Conservation (phyloP, 768 basidiomycete species). For the Tulasnella sp. region DNA sequence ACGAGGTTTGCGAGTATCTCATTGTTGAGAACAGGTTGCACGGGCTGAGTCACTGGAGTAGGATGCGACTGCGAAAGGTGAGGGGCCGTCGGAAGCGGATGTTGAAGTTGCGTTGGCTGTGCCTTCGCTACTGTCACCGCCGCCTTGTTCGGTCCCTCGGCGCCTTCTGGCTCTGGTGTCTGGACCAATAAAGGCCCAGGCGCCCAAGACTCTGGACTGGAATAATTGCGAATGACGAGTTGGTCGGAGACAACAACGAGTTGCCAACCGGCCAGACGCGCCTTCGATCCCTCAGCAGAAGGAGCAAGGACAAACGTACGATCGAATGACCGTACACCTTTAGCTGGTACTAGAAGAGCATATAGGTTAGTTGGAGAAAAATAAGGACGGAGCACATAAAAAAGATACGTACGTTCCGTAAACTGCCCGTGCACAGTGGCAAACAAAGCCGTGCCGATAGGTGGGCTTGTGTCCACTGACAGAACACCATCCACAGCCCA, state of each 20-base stretch:
- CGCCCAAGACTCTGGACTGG: slow-evolving; percentile 68
- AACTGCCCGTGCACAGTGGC: slow-evolving; percentile 83
- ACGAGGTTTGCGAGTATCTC: slow-evolving; percentile 45
- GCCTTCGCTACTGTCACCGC: slow-evolving; percentile 21
- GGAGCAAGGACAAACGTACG: slow-evolving; percentile 80
- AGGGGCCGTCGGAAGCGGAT: slow-evolving; percentile 28
- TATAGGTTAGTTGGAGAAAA: slow-evolving; percentile 11
- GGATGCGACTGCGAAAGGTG: slow-evolving; percentile 22
- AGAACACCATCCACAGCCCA: slow-evolving; percentile 46
- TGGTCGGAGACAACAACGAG: slow-evolving; percentile 84
- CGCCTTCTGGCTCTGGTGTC: slow-evolving; percentile 31
- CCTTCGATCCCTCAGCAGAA: slow-evolving; percentile 70
- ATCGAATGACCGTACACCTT: slow-evolving; percentile 85
- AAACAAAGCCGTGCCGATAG: slow-evolving; percentile 39
- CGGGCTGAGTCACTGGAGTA: slow-evolving; percentile 28
- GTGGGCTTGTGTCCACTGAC: neutral
- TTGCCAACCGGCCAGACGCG: slow-evolving; percentile 78
- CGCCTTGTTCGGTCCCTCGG: slow-evolving; percentile 24
- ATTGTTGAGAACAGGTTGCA: slow-evolving; percentile 26
- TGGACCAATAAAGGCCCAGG: slow-evolving; percentile 66
- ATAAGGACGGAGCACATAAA: neutral
- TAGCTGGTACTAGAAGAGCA: slow-evolving; percentile 42
- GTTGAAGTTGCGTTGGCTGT: slow-evolving; percentile 16
- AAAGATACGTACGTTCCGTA: slow-evolving; percentile 56
- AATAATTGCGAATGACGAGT: slow-evolving; percentile 71